Conservation (phyloP, 306 rosid genomes). For the Prunus mongolica region DNA sequence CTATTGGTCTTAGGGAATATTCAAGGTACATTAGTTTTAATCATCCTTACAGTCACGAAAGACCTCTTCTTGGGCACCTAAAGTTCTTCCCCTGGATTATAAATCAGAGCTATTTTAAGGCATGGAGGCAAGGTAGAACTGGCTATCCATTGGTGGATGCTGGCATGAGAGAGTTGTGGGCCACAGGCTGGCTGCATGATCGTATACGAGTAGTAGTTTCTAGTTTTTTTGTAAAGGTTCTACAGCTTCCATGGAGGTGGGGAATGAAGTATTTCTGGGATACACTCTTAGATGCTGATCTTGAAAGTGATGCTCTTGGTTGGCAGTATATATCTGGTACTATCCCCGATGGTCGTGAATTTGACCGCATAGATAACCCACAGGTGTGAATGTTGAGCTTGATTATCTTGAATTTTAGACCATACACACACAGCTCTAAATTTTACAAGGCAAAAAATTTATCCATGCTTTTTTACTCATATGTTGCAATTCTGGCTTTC, state of each 20-base stretch:
- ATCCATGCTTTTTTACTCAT: background rate
- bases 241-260: conserved; percentile 99
- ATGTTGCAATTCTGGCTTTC: background rate
- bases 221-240: conserved; percentile 91
- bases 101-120: conserved; percentile 68
- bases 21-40: conserved; percentile 89
- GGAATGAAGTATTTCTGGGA: conserved; percentile 99
- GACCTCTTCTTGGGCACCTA: conserved; percentile 88
- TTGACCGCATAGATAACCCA: conserved; percentile 95
- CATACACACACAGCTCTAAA: conserved; percentile 3
- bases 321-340: conserved; percentile 96
- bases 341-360: conserved; percentile 83
- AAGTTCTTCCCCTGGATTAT: conserved; percentile 84
- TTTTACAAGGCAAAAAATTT: conserved; percentile 9
- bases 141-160: conserved; percentile 98
- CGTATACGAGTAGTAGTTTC: conserved; percentile 91
- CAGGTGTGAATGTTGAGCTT: conserved; percentile 50
- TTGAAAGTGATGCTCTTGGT: conserved; percentile 93
- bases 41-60: conserved; percentile 76
- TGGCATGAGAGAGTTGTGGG: conserved; percentile 99
- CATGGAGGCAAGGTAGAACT: conserved; percentile 98
- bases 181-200: conserved; percentile 96
- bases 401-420: conserved; percentile 9
- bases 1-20: conserved; percentile 89
- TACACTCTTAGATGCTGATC: conserved; percentile 95